A percentile compares a stretch with the other conserved stretches of the same genome.
Conservation (phyloP, 2,329 filamentous ascomycete species). For the Zopfia rhizophila region DNA sequence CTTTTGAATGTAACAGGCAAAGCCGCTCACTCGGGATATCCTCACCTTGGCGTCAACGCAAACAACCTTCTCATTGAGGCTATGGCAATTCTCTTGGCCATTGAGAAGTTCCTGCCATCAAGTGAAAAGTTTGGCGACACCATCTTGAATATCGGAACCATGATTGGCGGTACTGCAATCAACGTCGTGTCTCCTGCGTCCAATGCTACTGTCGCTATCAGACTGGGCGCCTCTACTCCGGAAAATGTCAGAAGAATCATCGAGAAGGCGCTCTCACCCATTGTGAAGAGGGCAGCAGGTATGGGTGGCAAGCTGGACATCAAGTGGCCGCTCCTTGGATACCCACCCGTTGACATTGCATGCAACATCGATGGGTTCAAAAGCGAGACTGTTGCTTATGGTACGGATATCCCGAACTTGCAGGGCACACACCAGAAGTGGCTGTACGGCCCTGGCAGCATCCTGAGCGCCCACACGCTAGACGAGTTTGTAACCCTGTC, state of each 20-base stretch:
- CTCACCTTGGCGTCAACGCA: slow-evolving; percentile 84
- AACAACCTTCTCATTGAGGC: slow-evolving; percentile 81
- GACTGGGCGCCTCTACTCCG: slow-evolving; percentile 77
- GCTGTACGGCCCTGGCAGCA: slow-evolving; percentile 32
- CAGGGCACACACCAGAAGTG: slow-evolving; percentile 35
- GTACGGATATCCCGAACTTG: slow-evolving; percentile 36
- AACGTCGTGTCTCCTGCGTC: slow-evolving; percentile 87
- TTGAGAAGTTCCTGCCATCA: slow-evolving; percentile 68
- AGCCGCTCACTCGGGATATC: slow-evolving; percentile 88
- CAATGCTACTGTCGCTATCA: slow-evolving; percentile 71
- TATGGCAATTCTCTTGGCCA: slow-evolving; percentile 69
- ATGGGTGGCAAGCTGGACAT: slow-evolving; percentile 62
- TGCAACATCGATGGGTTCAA: slow-evolving; percentile 71
- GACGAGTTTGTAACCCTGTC: slow-evolving; percentile 33
- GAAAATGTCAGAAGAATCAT: slow-evolving; percentile 66
- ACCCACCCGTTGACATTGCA: slow-evolving; percentile 78
- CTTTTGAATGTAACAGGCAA: slow-evolving; percentile 74
- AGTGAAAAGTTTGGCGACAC: slow-evolving; percentile 82
- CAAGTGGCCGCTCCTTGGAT: slow-evolving; percentile 68
- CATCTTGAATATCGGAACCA: slow-evolving; percentile 82
- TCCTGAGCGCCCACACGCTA: slow-evolving; percentile 35
- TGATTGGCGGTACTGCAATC: slow-evolving; percentile 83
- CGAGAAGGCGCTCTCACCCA: slow-evolving; percentile 50
- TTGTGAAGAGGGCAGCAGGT: slow-evolving; percentile 58
- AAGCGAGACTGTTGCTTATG: slow-evolving; percentile 35